A percentile compares a stretch with the other conserved stretches of the same genome.
Evolutionary conservation across 192 early-diverging fungal species (phyloP).

Genomic region (Coemansia sp.): DNA sequence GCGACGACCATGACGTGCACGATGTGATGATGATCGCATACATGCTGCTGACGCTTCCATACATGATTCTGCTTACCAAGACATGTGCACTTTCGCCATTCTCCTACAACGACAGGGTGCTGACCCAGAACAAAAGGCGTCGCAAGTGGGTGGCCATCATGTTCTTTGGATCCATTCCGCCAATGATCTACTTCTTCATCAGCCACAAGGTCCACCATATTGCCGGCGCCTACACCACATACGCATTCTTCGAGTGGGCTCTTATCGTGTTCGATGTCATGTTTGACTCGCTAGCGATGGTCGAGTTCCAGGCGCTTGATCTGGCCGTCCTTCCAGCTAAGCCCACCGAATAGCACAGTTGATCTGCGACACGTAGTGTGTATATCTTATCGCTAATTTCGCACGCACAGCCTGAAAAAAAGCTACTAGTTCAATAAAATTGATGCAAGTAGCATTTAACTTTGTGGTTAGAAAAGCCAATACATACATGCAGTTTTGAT

Average conservation of each 20-base stretch:
- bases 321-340: slow-evolving; percentile 42
- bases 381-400: background rate
- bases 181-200: slow-evolving; percentile 78
- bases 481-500: background rate
- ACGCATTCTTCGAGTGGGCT: slow-evolving; percentile 84
- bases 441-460: background rate
- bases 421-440: background rate
- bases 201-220: slow-evolving; percentile 75
- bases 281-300: slow-evolving; percentile 70
- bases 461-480: too few relatives aligned
- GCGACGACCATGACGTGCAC: slow-evolving; percentile 77
- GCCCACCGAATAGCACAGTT: slow-evolving; percentile 37
- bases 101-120: slow-evolving; percentile 27
- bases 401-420: background rate
- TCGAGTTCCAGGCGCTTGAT: slow-evolving; percentile 63
- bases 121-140: slow-evolving; percentile 54
- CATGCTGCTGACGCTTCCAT: slow-evolving; percentile 73
- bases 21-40: slow-evolving; percentile 82
- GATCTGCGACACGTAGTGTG: background rate
- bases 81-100: slow-evolving; percentile 51
- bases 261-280: slow-evolving; percentile 76
- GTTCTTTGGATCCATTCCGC: slow-evolving; percentile 72
- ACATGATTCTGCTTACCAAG: slow-evolving; percentile 65
- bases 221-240: slow-evolving; percentile 75
- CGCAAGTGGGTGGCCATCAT: slow-evolving; percentile 53